Percentiles rank a stretch among this genome's conserved stretches.
Conservation (phyloP, 139 green algal genomes). For the Micractinium sp. region DNA sequence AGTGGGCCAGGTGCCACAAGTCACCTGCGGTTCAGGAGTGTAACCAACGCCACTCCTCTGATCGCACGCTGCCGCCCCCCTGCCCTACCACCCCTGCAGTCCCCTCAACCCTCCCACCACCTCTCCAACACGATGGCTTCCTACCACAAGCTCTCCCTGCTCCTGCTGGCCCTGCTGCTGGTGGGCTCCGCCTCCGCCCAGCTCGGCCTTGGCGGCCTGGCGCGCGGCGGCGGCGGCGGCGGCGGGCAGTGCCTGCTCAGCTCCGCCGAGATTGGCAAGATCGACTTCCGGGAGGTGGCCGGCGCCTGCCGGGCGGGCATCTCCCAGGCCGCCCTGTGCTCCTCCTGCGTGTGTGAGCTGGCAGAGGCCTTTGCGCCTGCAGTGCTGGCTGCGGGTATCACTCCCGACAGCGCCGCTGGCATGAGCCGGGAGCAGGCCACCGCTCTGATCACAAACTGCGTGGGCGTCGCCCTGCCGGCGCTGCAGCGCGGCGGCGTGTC, state of each 20-base stretch:
- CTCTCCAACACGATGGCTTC: too few species aligned
- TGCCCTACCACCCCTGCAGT: too few species aligned
- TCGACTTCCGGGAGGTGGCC: too few species aligned
- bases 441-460: neutral
- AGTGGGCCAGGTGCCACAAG: too few species aligned
- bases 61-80: too few species aligned
- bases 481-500: neutral
- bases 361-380: neutral
- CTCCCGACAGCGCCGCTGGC: neutral
- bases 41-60: too few species aligned
- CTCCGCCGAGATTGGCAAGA: too few species aligned
- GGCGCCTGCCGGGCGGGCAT: neutral
- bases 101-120: too few species aligned
- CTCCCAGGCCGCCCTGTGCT: neutral
- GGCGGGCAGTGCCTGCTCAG: too few species aligned
- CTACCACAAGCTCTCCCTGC: too few species aligned
- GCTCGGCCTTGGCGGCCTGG: neutral
- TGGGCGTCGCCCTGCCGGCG: neutral
- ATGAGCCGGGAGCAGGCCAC: neutral
- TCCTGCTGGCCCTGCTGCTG: neutral
- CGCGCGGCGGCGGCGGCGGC: too few species aligned
- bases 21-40: too few species aligned
- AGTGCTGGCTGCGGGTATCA: neutral
- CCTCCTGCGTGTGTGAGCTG: neutral
- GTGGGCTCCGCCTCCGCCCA: neutral